A percentile compares a stretch with the other conserved stretches of the same genome.
Conservation (phyloP, 495 filamentous ascomycete genomes). For the Aspergillus nidulans region DNA sequence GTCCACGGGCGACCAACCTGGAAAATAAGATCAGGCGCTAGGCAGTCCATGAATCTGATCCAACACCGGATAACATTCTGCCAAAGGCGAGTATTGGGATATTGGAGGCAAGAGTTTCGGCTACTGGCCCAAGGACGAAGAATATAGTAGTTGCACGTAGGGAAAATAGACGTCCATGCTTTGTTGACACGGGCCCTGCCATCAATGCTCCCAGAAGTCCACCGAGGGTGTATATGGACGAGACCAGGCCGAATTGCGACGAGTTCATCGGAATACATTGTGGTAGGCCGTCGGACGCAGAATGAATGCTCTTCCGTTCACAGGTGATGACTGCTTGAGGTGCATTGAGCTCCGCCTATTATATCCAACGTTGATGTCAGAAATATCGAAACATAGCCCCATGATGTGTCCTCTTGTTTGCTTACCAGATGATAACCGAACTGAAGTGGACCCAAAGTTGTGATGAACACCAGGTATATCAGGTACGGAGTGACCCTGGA, state of each 20-base stretch:
- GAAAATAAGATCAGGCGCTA: slow-evolving; percentile 94
- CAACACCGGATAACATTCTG: slow-evolving; percentile 74
- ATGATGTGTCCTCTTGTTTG: neutral
- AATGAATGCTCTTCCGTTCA: slow-evolving; percentile 55
- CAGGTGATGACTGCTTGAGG: slow-evolving; percentile 87
- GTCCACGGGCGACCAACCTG: slow-evolving; percentile 77
- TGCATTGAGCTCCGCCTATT: slow-evolving; percentile 88
- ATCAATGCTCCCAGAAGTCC: slow-evolving; percentile 78
- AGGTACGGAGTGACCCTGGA: slow-evolving; percentile 56
- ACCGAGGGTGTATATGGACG: slow-evolving; percentile 87
- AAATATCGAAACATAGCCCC: neutral
- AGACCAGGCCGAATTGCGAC: slow-evolving; percentile 72
- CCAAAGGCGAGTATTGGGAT: slow-evolving; percentile 66
- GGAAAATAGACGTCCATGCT: slow-evolving; percentile 64
- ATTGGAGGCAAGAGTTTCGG: slow-evolving; percentile 66
- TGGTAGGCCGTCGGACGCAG: slow-evolving; percentile 41
- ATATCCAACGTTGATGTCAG: slow-evolving; percentile 9
- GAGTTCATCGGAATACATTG: slow-evolving; percentile 82
- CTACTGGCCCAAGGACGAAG: slow-evolving; percentile 68
- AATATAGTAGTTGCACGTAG: slow-evolving; percentile 71
- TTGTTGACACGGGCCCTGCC: slow-evolving; percentile 67
- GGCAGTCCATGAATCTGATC: slow-evolving; percentile 81
- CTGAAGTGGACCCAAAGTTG: slow-evolving; percentile 76
- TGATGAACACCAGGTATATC: slow-evolving; percentile 57
- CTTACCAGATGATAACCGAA: slow-evolving; percentile 91